Base-by-base conservation (phyloP, 805 yeast genomes). In the Soucietia sequanensis region DNA sequence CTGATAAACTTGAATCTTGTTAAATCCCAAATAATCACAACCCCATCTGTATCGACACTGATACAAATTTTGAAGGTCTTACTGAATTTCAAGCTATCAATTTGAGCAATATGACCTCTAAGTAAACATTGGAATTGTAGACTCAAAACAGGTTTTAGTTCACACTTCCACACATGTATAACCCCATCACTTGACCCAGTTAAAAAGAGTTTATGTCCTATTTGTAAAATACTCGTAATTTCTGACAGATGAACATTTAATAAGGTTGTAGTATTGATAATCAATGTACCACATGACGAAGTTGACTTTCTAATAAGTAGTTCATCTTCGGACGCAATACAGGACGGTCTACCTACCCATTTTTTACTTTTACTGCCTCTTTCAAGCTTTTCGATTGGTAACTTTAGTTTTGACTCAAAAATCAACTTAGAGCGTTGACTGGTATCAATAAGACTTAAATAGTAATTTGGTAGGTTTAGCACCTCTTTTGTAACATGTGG, bases 1-100 rank as follows among this genome's bases (percentile, higher is more conserved):
- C 85, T 57, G 3, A 84, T 70, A 27, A 72, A 68, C 33, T 70
- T 70, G 33, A 65, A 66, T 20, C 80, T 52, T 2, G 78, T 68
- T 25, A 78, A 44, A 47, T 86, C 87, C 91, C 95, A 86, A 4
- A 80, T 42, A 13, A 70, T 68, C 2, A 79, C 75, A 2, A 54
- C 54, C 1, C 95, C 91, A 6, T 53, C 60, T 0, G 35, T 46
- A 50, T 83, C 88, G 16, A 76, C 54, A 40, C 82, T 74, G 9
- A 81, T 41, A 7, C 82, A 62, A 3, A 72, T 53, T 34, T 81
- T 78, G 49, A 68, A 81, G 27, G 77, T 72, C 6, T 69, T 60
- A 17, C 81, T 72, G 21, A 69, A 65, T 24, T 62, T 59, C 17
- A 87, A 49, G n/a, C 66, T 64, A 11, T 48, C 58, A 3, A 85